These are phyloP conservation scores for Halenospora varia DNA, from an alignment of 495 filamentous ascomycete genomes.

Conservation along the genomic window DNA sequence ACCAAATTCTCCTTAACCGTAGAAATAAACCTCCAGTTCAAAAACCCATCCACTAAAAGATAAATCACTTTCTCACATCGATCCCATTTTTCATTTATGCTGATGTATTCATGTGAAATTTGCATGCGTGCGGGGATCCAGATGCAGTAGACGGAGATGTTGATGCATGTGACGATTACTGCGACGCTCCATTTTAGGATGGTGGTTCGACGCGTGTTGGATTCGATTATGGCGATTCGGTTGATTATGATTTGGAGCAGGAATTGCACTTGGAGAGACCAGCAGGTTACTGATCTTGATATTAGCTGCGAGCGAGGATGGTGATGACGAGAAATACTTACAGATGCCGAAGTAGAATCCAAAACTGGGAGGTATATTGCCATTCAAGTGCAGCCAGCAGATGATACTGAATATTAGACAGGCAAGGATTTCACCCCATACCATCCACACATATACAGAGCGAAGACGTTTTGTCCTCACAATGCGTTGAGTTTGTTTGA, in stretches of 20 bases:
- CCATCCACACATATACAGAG: slow-evolving; percentile 15
- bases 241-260: too few species aligned
- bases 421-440: slow-evolving; percentile 10
- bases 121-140: slow-evolving; percentile 45
- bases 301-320: not conserved
- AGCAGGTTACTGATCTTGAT: not conserved
- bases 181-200: slow-evolving; percentile 21
- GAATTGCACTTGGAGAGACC: too few species aligned
- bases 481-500: slow-evolving; percentile 19
- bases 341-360: slow-evolving; percentile 12
- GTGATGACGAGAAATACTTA: not conserved
- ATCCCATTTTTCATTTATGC: slow-evolving; percentile 46
- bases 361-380: slow-evolving; percentile 5
- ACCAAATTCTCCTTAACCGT: slow-evolving; percentile 42
- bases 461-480: not conserved
- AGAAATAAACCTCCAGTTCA: slow-evolving; percentile 47
- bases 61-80: slow-evolving; percentile 41
- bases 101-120: slow-evolving; percentile 24
- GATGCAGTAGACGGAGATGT: slow-evolving; percentile 45
- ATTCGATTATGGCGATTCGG: not conserved
- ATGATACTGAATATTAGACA: slow-evolving; percentile 2
- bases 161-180: slow-evolving; percentile 37
- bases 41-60: too few species aligned
- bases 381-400: slow-evolving; percentile 10
- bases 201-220: not conserved